Conservation (phyloP, 495 filamentous ascomycete species). For the Glonium stellatum region DNA sequence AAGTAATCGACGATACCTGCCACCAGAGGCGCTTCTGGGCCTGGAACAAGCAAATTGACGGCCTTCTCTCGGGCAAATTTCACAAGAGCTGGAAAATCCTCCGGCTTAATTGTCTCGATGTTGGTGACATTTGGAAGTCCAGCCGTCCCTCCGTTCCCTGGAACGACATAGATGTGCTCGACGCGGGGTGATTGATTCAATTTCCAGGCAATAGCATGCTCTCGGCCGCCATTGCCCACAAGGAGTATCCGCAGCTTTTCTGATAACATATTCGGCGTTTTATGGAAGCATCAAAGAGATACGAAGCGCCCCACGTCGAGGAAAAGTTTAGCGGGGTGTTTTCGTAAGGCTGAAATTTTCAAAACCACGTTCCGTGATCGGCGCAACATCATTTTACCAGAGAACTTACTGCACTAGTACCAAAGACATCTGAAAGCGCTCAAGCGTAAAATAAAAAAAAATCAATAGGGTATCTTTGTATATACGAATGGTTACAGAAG, state of each 20-base stretch:
- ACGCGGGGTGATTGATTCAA: slow-evolving; percentile 69
- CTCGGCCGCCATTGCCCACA: slow-evolving; percentile 86
- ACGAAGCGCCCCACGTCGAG: no score
- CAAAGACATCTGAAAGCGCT: no score
- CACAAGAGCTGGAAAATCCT: slow-evolving; percentile 73
- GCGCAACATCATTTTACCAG: no score
- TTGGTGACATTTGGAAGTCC: slow-evolving; percentile 64
- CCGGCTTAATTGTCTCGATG: slow-evolving; percentile 54
- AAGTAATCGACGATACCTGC: slow-evolving; percentile 84
- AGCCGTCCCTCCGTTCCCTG: slow-evolving; percentile 88
- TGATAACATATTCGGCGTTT: background rate
- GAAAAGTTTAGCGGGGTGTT: no score
- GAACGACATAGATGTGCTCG: slow-evolving; percentile 58
- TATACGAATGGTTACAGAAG: no score
- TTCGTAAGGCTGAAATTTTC: no score
- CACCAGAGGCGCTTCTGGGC: slow-evolving; percentile 90
- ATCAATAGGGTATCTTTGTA: no score
- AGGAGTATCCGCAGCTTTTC: slow-evolving; percentile 54
- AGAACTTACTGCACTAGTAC: no score
- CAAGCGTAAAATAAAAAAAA: no score
- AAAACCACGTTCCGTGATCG: no score
- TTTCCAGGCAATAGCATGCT: slow-evolving; percentile 95
- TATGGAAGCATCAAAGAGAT: no score
- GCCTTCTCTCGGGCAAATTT: slow-evolving; percentile 61
- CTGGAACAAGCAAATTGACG: slow-evolving; percentile 82